Base-by-base conservation (phyloP, 257 asterid species). In the Leonotis leonurus region DNA sequence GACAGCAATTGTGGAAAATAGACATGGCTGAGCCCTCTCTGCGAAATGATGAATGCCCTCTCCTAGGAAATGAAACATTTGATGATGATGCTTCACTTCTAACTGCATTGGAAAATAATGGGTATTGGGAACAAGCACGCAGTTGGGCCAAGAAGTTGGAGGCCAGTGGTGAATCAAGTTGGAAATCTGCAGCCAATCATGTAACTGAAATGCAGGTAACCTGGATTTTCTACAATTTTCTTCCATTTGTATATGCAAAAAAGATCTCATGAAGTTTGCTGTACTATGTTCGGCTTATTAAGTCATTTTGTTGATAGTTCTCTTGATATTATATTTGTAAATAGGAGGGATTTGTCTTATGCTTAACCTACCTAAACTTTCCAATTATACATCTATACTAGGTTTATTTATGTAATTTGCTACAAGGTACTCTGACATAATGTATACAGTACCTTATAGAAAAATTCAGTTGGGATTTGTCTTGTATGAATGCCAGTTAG, bases 81-180 rank as follows among this genome's bases (percentile, higher is more conserved):
- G 96, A 89, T 78, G 96, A 89, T 78, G 97, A 89, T 67, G 83
- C 88, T 73, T 81, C 94, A 24, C 95, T 93, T 73, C 71, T 93
- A 67, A 59, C 81, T 49, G 95, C 90, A n/a, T 73, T 93, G 69
- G 83, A 81, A 72, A 78, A 80, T 63, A 84, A 85, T 75, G 96
- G 97, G 27, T 86, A 83, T 58, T 93, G 99, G 99, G 99, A 93
- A 57, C 90, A 89, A 72, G 99, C 99, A 64, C 97, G 97, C 72
- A 80, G 77, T 71, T 93, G 96, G 97, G 99, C 95, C 58, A 79
- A 77, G 70, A 92, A 93, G 70, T 80, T 93, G 81, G 99, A 93
- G 76, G 86, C 83, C 64, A 78, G 94, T 74, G 95, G 89, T 67
- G 99, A 87, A 77, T 65, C 91, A 35, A 57, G 75, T 59, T 89